Evolutionary conservation across 768 basidiomycete species (phyloP), one percentile per base, ranked within the genome.

Genomic region (Suillus occidentalis): DNA sequence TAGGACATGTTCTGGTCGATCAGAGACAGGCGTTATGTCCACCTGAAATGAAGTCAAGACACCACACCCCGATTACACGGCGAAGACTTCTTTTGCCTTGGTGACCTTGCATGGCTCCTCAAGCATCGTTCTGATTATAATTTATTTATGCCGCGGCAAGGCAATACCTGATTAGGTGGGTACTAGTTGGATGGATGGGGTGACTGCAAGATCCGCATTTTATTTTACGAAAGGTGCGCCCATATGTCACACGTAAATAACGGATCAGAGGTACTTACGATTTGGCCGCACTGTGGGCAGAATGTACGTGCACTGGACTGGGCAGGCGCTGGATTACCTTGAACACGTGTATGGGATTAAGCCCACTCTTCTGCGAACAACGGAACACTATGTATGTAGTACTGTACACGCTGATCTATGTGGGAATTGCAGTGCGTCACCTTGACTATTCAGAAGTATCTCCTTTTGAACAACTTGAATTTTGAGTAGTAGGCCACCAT

Each of bases 391-490:
- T 36, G 34, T 1, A 47, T 25, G 18, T n/a, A n/a, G n/a, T n/a
- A n/a, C n/a, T n/a, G n/a, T n/a, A n/a, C 57, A 59, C 25, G 58
- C 25, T 59, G 58, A 59, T 59, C 58, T 59, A 58, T 39, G 22
- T 58, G 36, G 57, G 57, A 58, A 28, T 59, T 59, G 28, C 57
- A 39, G 18, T 25, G 37, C 57, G 39, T 59, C 39, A 25, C 58
- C 58, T 59, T 59, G 58, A 43, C 40, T 59, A 59, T 59, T 59
- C 58, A 59, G 39, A 59, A 59, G 36, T 10, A 59, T 42, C 58
- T 25, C 58, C 58, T 42, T 59, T n/a, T n/a, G n/a, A n/a, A n/a
- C n/a, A n/a, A n/a, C 31, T 31, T 4, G 31, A 31, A 4, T 4
- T 31, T 31, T 31, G 31, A 31, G 31, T 31, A 28, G 28, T 28